Percentiles rank a stretch among this genome's conserved stretches.
Evolutionary conservation across 2,329 filamentous ascomycete species (phyloP).

Genomic region (Diaporthe sp.): DNA sequence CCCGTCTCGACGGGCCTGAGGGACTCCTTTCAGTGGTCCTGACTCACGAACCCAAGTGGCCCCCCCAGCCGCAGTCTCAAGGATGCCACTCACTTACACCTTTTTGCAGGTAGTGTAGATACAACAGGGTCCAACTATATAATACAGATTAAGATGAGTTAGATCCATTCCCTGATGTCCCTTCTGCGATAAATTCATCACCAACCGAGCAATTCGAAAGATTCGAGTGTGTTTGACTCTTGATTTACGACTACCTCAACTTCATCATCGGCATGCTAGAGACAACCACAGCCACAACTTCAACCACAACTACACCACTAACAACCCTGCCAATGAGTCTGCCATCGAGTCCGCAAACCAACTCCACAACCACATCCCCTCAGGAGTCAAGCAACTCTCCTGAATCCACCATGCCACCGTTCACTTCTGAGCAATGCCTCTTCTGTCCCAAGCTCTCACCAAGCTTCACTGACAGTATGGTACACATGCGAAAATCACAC

Average conservation of each 20-base stretch:
- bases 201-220: background rate
- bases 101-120: background rate
- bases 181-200: background rate
- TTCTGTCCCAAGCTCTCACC: conserved; percentile 56
- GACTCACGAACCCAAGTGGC: background rate
- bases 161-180: background rate
- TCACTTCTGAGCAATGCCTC: conserved; percentile 54
- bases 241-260: background rate
- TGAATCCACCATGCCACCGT: conserved; percentile 40
- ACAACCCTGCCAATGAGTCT: background rate
- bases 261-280: conserved; percentile 8
- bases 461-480: conserved; percentile 54
- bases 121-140: background rate
- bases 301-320: conserved; percentile 1
- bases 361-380: background rate
- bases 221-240: background rate
- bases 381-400: conserved; percentile 7
- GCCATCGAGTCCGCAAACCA: background rate
- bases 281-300: conserved; percentile 1
- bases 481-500: conserved; percentile 65
- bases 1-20: background rate
- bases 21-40: background rate
- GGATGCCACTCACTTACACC: background rate
- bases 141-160: background rate
- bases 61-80: background rate